A percentile compares a stretch with the other conserved stretches of the same genome.
phyloP scores from a whole-genome alignment of 805 yeast genomes.

The Lachancea sp. region DNA sequence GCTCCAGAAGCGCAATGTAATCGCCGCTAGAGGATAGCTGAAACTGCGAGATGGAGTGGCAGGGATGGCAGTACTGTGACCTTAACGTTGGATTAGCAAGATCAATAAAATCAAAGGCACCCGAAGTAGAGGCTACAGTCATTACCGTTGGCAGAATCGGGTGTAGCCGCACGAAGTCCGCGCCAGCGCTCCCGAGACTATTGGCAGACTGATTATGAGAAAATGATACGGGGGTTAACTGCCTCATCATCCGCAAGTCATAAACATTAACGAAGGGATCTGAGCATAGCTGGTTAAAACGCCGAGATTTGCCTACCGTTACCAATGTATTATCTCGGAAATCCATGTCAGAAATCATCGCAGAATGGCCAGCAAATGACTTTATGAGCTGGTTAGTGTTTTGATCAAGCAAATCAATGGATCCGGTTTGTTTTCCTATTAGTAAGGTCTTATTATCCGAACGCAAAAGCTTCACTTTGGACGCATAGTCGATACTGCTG shows the following conservation, averaged over 20 bases:
- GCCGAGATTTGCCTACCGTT: slow-evolving; percentile 73
- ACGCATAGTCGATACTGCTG: slow-evolving; percentile 37
- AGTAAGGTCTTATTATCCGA: slow-evolving; percentile 49
- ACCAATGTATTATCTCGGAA: slow-evolving; percentile 59
- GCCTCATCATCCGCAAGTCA: slow-evolving; percentile 66
- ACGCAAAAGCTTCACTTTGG: slow-evolving; percentile 43
- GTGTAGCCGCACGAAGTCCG: slow-evolving; percentile 74
- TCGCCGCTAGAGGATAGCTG: slow-evolving; percentile 58
- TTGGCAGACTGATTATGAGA: slow-evolving; percentile 40
- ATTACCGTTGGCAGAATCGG: slow-evolving; percentile 79
- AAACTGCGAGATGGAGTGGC: slow-evolving; percentile 30
- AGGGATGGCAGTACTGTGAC: slow-evolving; percentile 33
- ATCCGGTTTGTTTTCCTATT: slow-evolving; percentile 53
- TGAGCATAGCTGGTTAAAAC: slow-evolving; percentile 49
- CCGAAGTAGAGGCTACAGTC: slow-evolving; percentile 64
- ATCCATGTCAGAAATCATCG: slow-evolving; percentile 57
- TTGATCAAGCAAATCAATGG: slow-evolving; percentile 60
- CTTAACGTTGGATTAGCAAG: slow-evolving; percentile 61
- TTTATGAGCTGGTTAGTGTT: slow-evolving; percentile 41
- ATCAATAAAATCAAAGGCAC: slow-evolving; percentile 83
- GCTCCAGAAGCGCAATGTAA: slow-evolving; percentile 63
- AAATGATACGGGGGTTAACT: slow-evolving; percentile 75
- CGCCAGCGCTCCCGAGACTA: slow-evolving; percentile 56
- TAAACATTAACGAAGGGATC: slow-evolving; percentile 82
- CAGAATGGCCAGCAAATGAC: slow-evolving; percentile 53